Evolutionary conservation across 2,329 filamentous ascomycete species (phyloP), one percentile per base, ranked within the genome.

Genomic region (Aspergillus piperis): DNA sequence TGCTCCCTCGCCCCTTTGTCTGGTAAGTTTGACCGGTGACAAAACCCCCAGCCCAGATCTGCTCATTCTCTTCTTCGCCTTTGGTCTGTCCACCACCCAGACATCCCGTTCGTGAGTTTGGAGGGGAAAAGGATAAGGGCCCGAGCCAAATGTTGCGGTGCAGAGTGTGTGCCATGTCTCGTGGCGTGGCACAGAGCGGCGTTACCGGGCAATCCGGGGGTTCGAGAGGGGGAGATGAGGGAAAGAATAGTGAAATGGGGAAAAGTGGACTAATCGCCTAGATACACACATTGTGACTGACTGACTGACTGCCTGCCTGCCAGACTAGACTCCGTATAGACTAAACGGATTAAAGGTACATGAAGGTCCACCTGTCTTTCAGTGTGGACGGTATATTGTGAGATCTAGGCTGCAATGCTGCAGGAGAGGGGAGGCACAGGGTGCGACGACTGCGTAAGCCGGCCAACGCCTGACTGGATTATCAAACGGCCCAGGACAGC

Each of bases 11-110:
- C 8, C 42, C 49, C 42, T 60, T 58, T 62, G 58, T 62, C 54
- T 48, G 49, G 54, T 62, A 62, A 39, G 54, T 62, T 60, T 62
- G 15, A 32, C 42, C 42, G 32, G 32, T 38, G 48, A 48, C 38
- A 57, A 36, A 13, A 17, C 27, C 32, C 48, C 38, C 48, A 57
- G 30, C 30, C 41, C 23, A 42, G 38, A 38, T 36, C 38, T 36
- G 27, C 21, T 32, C 21, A 19, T 49, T 21, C 38, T 36, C 21
- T 27, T 32, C 21, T 49, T 21, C 39, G 19, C 10, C 41, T 44
- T 21, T 23, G 41, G 41, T 44, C 41, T 44, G 19, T 44, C 32
- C 32, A 36, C 11, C 11, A 36, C 11, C 32, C 32, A 36, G 32
- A 36, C 32, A 13, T 36, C 39, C 39, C 39, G 39, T 42, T 15